Base-by-base conservation (phyloP, 1,284 basidiomycete species). In the Mycena sp. region DNA sequence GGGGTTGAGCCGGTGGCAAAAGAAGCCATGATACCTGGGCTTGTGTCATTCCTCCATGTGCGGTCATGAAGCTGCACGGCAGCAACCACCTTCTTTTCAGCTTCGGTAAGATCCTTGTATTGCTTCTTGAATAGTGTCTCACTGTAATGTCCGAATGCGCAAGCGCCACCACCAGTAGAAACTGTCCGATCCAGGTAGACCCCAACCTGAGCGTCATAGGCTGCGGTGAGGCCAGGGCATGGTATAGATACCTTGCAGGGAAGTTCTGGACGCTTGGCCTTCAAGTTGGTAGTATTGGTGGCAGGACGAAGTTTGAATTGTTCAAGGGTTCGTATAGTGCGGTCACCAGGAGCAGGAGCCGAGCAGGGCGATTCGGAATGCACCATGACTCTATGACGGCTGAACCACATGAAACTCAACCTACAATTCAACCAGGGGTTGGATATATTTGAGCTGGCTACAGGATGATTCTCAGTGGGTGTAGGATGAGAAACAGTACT, bases 41-140 rank as follows among this genome's bases (percentile, higher is more conserved):
- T 60, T 10, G 26, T 32, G 23, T 59, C 49, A 26, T 52, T 59
- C 10, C 38, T 14, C 57, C 57, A 59, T 16, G 30, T 21, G 29
- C n/a, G 17, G 28, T 46, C 50, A 19, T 60, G 58, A 9, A 40
- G 3, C 5, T 17, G 35, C 3, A 32, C 50, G 1, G 50, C 41
- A 12, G 21, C 14, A 1, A 60, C 50, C 14, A 11, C 7, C 0
- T 60, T n/a, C 41, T 60, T 54, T 43, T 53, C 14, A 7, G 30
- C 1, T 21, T 53, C 6, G 2, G 40, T 30, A 11, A 54, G 51
- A 6, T 46, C 44, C 12, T 1, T 6, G 25, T 21, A 38, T 2
- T 28, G 2, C 11, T 46, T 59, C 17, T 38, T 21, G 26, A 54
- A 52, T 16, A 52, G 14, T 23, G 45, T 10, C 21, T 1, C 16